These are phyloP conservation scores for Vitis rotundifolia DNA, from an alignment of 164 flowering plant genomes.

Conservation along the genomic window DNA sequence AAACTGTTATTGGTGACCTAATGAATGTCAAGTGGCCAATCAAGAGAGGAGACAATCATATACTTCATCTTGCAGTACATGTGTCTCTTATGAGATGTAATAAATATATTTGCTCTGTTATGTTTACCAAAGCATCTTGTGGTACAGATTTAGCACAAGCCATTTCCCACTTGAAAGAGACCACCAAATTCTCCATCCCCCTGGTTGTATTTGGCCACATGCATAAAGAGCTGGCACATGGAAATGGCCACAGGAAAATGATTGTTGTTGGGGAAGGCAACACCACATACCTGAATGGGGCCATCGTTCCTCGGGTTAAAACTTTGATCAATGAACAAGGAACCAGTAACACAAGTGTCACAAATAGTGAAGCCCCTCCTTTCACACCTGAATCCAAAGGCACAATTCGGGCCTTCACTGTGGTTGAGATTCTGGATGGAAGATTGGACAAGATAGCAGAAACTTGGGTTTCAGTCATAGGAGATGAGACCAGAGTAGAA, in stretches of 20 bases:
- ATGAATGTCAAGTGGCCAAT: background rate
- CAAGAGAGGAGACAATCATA: background rate
- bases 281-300: slow-evolving; percentile 76
- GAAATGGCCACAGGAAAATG: slow-evolving; percentile 71
- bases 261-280: slow-evolving; percentile 55
- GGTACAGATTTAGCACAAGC: slow-evolving; percentile 77
- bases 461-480: slow-evolving; percentile 78
- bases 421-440: slow-evolving; percentile 60
- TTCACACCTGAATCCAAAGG: slow-evolving; percentile 20
- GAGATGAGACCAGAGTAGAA: slow-evolving; percentile 38
- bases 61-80: slow-evolving; percentile 2
- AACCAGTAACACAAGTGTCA: slow-evolving; percentile 14
- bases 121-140: slow-evolving; percentile 9
- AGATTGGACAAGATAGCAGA: slow-evolving; percentile 57
- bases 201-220: slow-evolving; percentile 91
- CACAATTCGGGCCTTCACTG: slow-evolving; percentile 65
- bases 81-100: slow-evolving; percentile 1
- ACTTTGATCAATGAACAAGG: slow-evolving; percentile 19
- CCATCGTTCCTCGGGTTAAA: slow-evolving; percentile 78
- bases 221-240: slow-evolving; percentile 76
- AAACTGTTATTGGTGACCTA: background rate
- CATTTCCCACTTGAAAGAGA: slow-evolving; percentile 54
- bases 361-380: slow-evolving; percentile 5
- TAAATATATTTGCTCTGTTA: background rate
- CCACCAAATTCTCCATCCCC: slow-evolving; percentile 41